Evolutionary conservation across 352 stramenopile species (phyloP), one percentile per base, ranked within the genome.

Genomic region (Phytophthora nicotianae): DNA sequence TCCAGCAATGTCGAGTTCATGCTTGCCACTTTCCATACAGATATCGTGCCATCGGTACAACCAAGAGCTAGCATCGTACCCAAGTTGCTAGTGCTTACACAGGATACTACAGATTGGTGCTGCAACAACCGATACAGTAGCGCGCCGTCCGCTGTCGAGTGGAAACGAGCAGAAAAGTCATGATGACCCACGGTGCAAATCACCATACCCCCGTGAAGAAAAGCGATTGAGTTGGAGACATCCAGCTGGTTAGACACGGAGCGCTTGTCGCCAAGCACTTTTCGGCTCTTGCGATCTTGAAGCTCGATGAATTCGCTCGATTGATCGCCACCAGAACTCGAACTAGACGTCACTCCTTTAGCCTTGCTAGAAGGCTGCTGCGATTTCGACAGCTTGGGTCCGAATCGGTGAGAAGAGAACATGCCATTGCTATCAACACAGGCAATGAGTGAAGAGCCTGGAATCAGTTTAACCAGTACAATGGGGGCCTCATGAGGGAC

Each of bases 141-240:
- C 16, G 83, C 71, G 7, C 87, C 87, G 35, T 95, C 87, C 2
- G 48, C 83, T 35, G 80, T 75, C 0, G 83, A 88, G 59, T 91
- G 83, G 59, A 93, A 92, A 11, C 83, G 78, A 20, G 83, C 85
- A 0, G 85, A 93, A 26, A 83, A 91, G 26, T 93, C 85, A 62
- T 91, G 75, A 57, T 93, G 77, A 0, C 82, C 85, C 1, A 85
- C 78, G 1, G 84, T 86, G 52, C 81, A 91, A 23, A 88, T 70
- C 26, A 90, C 66, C 21, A 83, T 68, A 0, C 83, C 80, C 1
- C 38, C 50, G 53, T 88, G 79, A 35, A 93, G 48, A 60, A 91
- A 85, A 26, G 74, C 74, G 10, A 92, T 46, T 10, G 23, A 50
- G 38, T 67, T 72, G 24, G 68, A 67, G 1, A 66, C 41, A 37